Base-by-base conservation (phyloP, 2,329 filamentous ascomycete species). In the Ceratocystis ficicola region DNA sequence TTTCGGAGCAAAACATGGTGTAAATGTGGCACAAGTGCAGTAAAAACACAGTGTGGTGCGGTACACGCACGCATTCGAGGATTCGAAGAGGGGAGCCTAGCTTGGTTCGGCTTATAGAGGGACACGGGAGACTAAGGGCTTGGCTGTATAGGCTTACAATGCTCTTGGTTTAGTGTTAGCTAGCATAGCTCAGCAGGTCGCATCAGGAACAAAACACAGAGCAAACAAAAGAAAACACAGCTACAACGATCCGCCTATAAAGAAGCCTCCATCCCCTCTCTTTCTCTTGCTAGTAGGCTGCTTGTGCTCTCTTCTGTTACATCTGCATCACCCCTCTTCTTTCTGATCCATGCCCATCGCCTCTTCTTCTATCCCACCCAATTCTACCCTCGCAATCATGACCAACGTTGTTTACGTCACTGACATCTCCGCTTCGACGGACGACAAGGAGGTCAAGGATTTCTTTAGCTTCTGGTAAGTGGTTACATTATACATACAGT, bases 401-500 rank as follows among this genome's bases (percentile, higher is more conserved):
- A 78, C 82, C 72, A 75, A 77, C 72, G 93, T 88, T 63, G 90
- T 96, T 70, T 80, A 92, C 78, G 92, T 97, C 73, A 88, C 89
- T 78, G 92, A 94, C 79, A 96, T 99, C 78, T 86, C 89, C 71
- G 75, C 80, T 69, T 78, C 86, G 75, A 96, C 93, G 66, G 85
- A 83, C 71, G 91, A 99, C 77, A 87, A 92, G 78, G 91, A 97
- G 77, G 86, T 99, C 72, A 86, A 85, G 73, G 92, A 96, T 74
- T 99, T 99, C 82, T 99, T 99, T 82, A 94, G 88, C 80, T 97
- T 97, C 78, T 88, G 85, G 90, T 93, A 82, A 75, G 36, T 41
- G 4, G 84, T 17, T 36, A 36, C 20, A 28, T 20, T 5, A n/a
- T 48, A 48, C 20, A 48, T 48, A 17, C 30, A 25, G 15, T 52